phyloP scores from a whole-genome alignment of 495 filamentous ascomycete species.

The Daldinia childiae region DNA sequence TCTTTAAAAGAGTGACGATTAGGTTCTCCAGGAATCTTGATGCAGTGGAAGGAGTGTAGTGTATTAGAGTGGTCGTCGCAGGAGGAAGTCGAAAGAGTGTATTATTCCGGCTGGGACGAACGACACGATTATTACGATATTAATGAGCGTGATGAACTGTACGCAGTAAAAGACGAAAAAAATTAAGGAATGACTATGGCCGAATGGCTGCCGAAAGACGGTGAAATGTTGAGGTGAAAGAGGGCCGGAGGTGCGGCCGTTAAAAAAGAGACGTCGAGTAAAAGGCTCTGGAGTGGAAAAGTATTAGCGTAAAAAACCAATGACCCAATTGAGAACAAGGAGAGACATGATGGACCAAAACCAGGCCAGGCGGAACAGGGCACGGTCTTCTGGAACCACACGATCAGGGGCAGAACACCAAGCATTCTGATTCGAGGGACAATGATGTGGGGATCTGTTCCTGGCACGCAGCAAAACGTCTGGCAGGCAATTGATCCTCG shows the following conservation, averaged over 20 bases:
- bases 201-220: conserved; percentile 52
- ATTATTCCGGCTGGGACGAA: conserved; percentile 52
- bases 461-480: conserved; percentile 45
- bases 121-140: conserved; percentile 60
- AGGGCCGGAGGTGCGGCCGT: conserved; percentile 53
- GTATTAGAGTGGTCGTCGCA: conserved; percentile 50
- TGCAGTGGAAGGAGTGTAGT: conserved; percentile 47
- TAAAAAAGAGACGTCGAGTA: conserved; percentile 46
- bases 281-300: conserved; percentile 43
- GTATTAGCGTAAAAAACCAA: conserved; percentile 45
- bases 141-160: conserved; percentile 63
- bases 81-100: conserved; percentile 57
- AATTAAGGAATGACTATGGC: conserved; percentile 61
- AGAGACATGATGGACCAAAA: conserved; percentile 40
- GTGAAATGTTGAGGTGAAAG: conserved; percentile 46
- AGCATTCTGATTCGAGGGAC: conserved; percentile 43
- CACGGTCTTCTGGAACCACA: conserved; percentile 45
- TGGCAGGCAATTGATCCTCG: conserved; percentile 43
- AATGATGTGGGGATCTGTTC: conserved; percentile 39
- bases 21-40: conserved; percentile 63
- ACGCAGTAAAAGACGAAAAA: conserved; percentile 48
- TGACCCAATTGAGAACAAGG: conserved; percentile 41
- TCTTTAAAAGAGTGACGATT: conserved; percentile 56
- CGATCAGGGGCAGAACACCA: conserved; percentile 44
- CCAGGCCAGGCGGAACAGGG: conserved; percentile 40